Evolutionary conservation across 441 rosid species (phyloP).

Genomic region (Populus tomentosa): DNA sequence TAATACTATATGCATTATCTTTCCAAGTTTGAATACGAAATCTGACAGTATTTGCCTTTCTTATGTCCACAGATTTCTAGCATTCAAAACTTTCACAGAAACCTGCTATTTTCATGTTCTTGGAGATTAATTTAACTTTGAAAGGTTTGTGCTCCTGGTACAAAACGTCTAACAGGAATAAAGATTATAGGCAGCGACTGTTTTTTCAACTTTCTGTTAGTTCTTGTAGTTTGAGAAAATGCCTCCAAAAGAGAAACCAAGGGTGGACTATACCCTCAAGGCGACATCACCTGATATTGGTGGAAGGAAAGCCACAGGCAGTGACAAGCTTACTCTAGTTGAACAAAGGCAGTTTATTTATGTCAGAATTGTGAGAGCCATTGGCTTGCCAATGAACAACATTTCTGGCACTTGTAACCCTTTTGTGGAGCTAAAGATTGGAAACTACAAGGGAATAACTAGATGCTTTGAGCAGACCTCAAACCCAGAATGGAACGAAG

Average conservation of each 20-base stretch:
- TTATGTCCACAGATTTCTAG: too few relatives aligned
- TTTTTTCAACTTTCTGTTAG: neutral
- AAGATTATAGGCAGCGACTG: too few relatives aligned
- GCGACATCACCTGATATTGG: conserved; percentile 46
- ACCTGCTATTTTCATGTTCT: too few relatives aligned
- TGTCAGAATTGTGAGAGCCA: conserved; percentile 37
- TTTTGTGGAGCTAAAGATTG: conserved; percentile 28
- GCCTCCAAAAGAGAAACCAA: conserved; percentile 4
- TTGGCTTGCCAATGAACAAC: conserved; percentile 23
- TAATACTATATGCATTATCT: too few relatives aligned
- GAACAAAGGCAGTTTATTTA: conserved; percentile 44
- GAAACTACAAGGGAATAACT: conserved; percentile 27
- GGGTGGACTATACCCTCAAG: conserved; percentile 37
- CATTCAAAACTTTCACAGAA: too few relatives aligned
- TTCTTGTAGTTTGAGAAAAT: conserved; percentile 11
- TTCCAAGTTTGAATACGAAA: too few relatives aligned
- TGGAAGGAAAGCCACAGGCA: conserved; percentile 28
- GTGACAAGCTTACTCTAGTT: conserved; percentile 41
- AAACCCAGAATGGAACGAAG: conserved; percentile 42
- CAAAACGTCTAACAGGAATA: too few relatives aligned
- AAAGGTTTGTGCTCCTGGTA: too few relatives aligned
- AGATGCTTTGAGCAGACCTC: conserved; percentile 23
- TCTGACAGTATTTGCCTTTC: too few relatives aligned
- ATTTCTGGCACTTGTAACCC: conserved; percentile 13
- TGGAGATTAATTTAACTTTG: too few relatives aligned